Base-by-base conservation (phyloP, 805 yeast genomes). In the Lipomyces chichibuensis region DNA sequence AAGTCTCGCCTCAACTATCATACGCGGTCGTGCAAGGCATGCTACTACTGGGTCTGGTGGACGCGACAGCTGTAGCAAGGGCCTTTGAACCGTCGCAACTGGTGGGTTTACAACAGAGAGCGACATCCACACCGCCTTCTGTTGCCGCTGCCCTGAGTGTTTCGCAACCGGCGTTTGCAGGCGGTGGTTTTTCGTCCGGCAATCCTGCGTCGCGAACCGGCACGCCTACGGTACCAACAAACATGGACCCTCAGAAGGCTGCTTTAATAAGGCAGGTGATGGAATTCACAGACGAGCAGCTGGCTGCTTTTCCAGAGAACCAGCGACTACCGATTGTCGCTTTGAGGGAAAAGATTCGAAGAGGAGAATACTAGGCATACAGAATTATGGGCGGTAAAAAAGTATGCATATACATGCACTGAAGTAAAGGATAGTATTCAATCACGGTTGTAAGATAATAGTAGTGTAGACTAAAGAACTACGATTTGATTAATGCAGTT, bases 11-110 rank as follows among this genome's bases (percentile, higher is more conserved):
- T 0, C 98, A 94, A 76, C 80, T 94, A 57, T 80, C 91, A 1
- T 92, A 87, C 76, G 95, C 97, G 0, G 80, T 91, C 35, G 94
- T 92, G 2, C 97, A 93, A 74, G 81, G 88, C 1, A 78, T 91
- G 68, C 75, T 88, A 69, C 78, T 77, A 67, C 76, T 78, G 57
- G 80, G 78, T 35, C 71, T 74, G 46, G 78, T 76, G 4, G 78
- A 74, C 33, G 77, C 80, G 13, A 69, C 70, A 5, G 70, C 70
- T 6, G 66, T 76, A 7, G 62, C 77, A 6, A 67, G 67, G 2
- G 66, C 76, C 17, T 71, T 75, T 3, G 73, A 72, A 65, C 65
- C 37, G 4, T 52, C 71, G 32, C 69, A 65, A 39, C 29, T 65
- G 53, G 71, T 67, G 17, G 64, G 61, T 13, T 64, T 54, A 35